phyloP scores from a whole-genome alignment of 1,139 yeast genomes.

The Taphrina betulina region DNA sequence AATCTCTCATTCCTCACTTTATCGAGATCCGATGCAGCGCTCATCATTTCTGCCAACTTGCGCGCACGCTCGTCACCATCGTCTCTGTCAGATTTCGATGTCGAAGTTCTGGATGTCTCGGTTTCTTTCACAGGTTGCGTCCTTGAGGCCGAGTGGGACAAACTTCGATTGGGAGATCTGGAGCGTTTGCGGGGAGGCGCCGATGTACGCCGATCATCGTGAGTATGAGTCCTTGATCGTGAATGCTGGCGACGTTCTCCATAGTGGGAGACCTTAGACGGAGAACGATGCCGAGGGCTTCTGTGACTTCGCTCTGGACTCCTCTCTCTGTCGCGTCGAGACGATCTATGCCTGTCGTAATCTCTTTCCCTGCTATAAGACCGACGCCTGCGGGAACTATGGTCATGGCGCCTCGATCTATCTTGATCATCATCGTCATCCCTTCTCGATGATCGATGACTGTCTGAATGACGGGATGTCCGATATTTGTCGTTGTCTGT shows the following conservation, averaged over 20 bases:
- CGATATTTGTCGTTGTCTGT: neutral
- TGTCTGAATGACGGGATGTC: neutral
- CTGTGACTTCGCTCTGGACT: conserved; percentile 5
- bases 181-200: neutral
- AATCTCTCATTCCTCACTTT: conserved; percentile 4
- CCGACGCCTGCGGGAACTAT: neutral
- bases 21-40: conserved; percentile 29
- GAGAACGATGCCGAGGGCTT: neutral
- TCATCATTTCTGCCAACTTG: conserved; percentile 29
- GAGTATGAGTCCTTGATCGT: neutral
- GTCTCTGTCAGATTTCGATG: neutral
- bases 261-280: neutral
- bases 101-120: neutral
- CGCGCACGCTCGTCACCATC: conserved; percentile 6
- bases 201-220: neutral
- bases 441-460: neutral
- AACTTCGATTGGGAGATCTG: neutral
- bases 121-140: too few species aligned
- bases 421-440: neutral
- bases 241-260: neutral
- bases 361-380: neutral
- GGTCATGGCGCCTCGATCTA: neutral
- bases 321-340: neutral
- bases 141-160: too few species aligned
- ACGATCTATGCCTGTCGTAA: conserved; percentile 3